Percentiles rank a stretch among this genome's conserved stretches.
phyloP scores from a whole-genome alignment of 257 asterid species.

The Nemophila menziesii region DNA sequence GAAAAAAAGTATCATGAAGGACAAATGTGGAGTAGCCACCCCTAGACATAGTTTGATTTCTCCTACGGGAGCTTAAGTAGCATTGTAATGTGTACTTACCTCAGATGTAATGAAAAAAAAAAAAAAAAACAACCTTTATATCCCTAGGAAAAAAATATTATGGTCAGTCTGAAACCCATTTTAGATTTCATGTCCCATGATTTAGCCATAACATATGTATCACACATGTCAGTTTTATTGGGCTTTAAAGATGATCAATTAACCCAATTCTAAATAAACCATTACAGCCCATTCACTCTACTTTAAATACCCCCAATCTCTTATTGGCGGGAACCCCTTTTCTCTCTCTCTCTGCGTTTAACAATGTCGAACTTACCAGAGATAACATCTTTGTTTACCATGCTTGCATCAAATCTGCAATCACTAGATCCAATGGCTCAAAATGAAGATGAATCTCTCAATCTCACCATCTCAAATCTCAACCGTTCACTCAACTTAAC shows the following conservation, averaged over 20 bases:
- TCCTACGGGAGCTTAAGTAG: no score
- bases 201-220: no score
- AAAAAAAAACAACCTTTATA: no score
- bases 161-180: no score
- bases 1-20: no score
- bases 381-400: slow-evolving; percentile 37
- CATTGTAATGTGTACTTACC: no score
- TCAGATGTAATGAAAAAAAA: no score
- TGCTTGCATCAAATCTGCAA: slow-evolving; percentile 47
- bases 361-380: slow-evolving; percentile 32
- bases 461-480: slow-evolving; percentile 31
- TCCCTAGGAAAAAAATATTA: no score
- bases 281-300: not conserved
- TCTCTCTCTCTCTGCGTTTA: not conserved
- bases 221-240: no score
- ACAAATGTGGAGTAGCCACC: no score
- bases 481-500: slow-evolving; percentile 52
- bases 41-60: no score
- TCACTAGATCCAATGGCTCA: slow-evolving; percentile 15
- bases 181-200: no score
- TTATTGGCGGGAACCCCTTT: slow-evolving; percentile 24
- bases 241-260: not conserved
- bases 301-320: not conserved
- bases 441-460: slow-evolving; percentile 14
- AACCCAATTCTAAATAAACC: not conserved